Evolutionary conservation across 192 early-diverging fungal species (phyloP).

Genomic region (Helicostylum pulchrum): DNA sequence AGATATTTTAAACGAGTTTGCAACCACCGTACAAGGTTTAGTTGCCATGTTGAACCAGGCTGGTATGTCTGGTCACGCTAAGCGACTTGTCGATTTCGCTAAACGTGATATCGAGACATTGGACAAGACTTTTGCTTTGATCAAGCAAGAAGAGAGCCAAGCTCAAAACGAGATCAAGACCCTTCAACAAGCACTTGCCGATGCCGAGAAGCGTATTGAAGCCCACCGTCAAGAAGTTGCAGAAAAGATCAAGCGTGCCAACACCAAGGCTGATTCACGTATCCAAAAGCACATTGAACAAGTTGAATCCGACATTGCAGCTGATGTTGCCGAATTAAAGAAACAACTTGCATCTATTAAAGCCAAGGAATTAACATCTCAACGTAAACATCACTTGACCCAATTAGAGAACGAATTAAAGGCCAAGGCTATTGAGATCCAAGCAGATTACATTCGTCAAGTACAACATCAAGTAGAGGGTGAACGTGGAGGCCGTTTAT

Average conservation of each 20-base stretch:
- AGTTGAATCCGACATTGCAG: conserved; percentile 14
- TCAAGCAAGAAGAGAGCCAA: conserved; percentile 40
- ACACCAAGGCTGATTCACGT: conserved; percentile 42
- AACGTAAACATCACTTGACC: conserved; percentile 18
- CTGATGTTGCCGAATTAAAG: conserved; percentile 16
- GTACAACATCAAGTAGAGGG: conserved; percentile 79
- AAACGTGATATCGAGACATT: conserved; percentile 47
- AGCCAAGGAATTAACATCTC: conserved; percentile 14
- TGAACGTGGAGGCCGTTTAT: conserved; percentile 88
- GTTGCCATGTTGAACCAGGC: conserved; percentile 21
- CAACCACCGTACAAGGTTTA: conserved; percentile 30
- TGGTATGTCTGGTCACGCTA: conserved; percentile 44
- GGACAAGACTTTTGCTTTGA: conserved; percentile 43
- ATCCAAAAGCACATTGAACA: conserved; percentile 48
- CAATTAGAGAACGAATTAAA: conserved; percentile 57
- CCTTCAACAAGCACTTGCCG: not conserved
- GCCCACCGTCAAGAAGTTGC: conserved; percentile 58
- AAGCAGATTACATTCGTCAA: conserved; percentile 70
- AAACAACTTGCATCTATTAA: conserved; percentile 1
- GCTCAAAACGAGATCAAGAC: conserved; percentile 41
- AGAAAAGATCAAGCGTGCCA: conserved; percentile 45
- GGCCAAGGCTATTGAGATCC: conserved; percentile 63
- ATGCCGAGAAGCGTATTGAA: conserved; percentile 34
- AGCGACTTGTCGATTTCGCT: conserved; percentile 58
- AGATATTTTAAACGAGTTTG: conserved; percentile 21